Base-by-base conservation (phyloP, 345 rosid genomes). In the Hibiscus mutabilis region DNA sequence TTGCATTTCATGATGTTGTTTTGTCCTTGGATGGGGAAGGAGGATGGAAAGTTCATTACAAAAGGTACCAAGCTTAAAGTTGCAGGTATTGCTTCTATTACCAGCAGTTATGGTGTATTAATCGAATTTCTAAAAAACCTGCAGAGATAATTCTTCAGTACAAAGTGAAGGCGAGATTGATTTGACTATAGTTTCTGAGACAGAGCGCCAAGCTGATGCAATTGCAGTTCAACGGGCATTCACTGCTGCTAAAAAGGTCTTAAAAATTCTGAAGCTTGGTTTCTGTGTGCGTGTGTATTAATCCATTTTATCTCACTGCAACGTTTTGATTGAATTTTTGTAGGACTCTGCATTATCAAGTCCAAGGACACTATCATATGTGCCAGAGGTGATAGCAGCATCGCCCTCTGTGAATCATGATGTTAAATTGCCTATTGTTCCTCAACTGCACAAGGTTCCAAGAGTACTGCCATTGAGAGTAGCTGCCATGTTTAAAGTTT, bases 21-120 rank as follows among this genome's bases (percentile, higher is more conserved):
- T 84, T 95, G 83, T 95, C 99, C 73, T 78, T 95, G 83, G 88
- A 92, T 77, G 99, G 99, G 57, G 99, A 95, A 87, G 99, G 99
- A 53, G 91, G 96, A 61, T 95, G 98, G 94, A 81, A 72, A 35
- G 93, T 92, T 77, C 92, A 83, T 66, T 79, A 87, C 82, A 89
- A 92, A 85, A 88, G 97, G 99, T 95, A 77, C 40, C 42, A 35
- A 27, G 69, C 64, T 79, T 19, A 61, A 60, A 64, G 53, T 57
- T 72, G 52, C 52, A 53, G 24, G 4, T 65, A 21, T 42, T 65
- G 11, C 68, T 6, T 37, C 2, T 19, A 5, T 44, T 21, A 42
- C 69, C 18, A 37, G 5, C 22, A 42, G 9, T 14, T 65, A 87
- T 59, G 35, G 58, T 14, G 33, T 14, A 25, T 74, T 72, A 53